Conservation (phyloP, 768 basidiomycete species). For the Tylopilus balloui region DNA sequence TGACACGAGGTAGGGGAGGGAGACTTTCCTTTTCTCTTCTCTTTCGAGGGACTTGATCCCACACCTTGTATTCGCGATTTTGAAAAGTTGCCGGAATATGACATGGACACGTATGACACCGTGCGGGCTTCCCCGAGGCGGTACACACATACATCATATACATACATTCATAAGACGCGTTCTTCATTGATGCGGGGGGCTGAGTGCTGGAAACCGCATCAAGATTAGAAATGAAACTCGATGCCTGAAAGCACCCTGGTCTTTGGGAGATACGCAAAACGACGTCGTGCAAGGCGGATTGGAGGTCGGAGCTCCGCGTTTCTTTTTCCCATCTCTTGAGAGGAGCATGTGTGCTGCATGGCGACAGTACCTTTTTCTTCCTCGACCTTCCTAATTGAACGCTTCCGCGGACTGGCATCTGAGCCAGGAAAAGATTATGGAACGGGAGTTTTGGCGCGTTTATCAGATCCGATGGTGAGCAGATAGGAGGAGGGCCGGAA, state of each 20-base stretch:
- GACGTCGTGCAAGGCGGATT: background rate
- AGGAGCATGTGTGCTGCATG: conserved; percentile 5
- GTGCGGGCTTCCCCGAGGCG: conserved; percentile 3
- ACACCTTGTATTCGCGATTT: conserved; percentile 8
- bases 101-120: background rate
- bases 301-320: background rate
- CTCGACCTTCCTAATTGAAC: background rate
- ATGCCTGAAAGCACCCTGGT: background rate
- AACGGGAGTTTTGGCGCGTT: conserved; percentile 1
- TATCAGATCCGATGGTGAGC: conserved; percentile 8
- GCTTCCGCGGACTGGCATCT: conserved; percentile 5
- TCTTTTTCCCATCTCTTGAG: conserved; percentile 10
- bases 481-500: background rate
- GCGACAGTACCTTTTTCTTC: conserved; percentile 11
- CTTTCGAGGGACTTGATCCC: background rate
- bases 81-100: conserved; percentile 7
- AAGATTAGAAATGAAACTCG: conserved; percentile 5
- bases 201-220: conserved; percentile 3
- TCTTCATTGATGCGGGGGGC: conserved; percentile 14
- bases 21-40: too few relatives aligned
- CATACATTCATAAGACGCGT: background rate
- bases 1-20: background rate
- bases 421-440: background rate
- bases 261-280: background rate
- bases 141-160: conserved; percentile 3